Conservation (phyloP, 768 basidiomycete species). For the Tubosaeta sp. region DNA sequence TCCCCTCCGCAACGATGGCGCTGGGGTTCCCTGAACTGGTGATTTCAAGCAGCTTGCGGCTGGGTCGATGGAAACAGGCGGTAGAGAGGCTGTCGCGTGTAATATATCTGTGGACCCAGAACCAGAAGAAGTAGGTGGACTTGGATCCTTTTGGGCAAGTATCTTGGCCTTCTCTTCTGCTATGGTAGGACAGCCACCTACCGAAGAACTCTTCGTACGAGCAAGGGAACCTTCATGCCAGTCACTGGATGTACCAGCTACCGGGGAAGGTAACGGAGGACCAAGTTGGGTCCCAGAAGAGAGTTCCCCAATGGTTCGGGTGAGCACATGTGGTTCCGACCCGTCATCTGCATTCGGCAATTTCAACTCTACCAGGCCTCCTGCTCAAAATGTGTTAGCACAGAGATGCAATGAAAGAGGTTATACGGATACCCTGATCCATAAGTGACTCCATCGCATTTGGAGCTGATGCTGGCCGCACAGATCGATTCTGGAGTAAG, state of each 20-base stretch:
- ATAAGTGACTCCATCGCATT: conserved; percentile 62
- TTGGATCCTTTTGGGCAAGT: not conserved
- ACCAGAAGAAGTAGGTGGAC: conserved; percentile 2
- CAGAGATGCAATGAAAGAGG: not conserved
- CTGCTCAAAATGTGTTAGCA: conserved; percentile 27
- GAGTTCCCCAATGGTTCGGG: conserved; percentile 41
- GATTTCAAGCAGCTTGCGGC: conserved; percentile 11
- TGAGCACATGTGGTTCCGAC: conserved; percentile 33
- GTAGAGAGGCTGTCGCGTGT: not conserved
- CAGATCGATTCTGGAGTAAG: conserved; percentile 15
- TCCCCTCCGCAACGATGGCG: conserved; percentile 10
- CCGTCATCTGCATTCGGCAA: conserved; percentile 36
- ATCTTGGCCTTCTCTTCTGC: conserved; percentile 6
- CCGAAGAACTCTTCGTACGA: conserved; percentile 1
- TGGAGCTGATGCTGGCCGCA: conserved; percentile 3
- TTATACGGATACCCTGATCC: conserved; percentile 48
- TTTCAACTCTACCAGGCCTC: conserved; percentile 55
- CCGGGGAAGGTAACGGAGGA: conserved; percentile 15
- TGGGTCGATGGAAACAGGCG: conserved; percentile 2
- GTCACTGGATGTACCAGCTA: not conserved
- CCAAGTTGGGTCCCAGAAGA: conserved; percentile 35
- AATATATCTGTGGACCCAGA: conserved; percentile 2
- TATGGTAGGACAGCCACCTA: not conserved
- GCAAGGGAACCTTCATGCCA: not conserved
- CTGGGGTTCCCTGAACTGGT: conserved; percentile 8